phyloP scores from a whole-genome alignment of 2,329 filamentous ascomycete species.

The Pyrenochaeta sp. region DNA sequence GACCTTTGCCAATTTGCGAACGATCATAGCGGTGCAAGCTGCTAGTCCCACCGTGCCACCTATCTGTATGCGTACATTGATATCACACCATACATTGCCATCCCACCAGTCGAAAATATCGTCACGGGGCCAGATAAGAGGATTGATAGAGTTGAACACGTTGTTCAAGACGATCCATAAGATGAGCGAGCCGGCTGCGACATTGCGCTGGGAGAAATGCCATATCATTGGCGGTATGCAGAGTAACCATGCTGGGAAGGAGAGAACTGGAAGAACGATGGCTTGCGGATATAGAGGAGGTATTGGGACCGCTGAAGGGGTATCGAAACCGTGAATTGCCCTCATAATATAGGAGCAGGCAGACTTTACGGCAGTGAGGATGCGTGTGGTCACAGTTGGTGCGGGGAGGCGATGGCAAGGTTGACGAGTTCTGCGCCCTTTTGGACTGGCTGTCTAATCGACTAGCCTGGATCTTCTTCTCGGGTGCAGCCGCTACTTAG shows the following conservation, averaged over 20 bases:
- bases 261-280: constrained; percentile 58
- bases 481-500: neutral
- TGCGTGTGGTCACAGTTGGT: too few relatives aligned
- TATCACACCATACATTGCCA: constrained; percentile 69
- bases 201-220: constrained; percentile 68
- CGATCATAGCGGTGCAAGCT: constrained; percentile 65
- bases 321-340: neutral
- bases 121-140: constrained; percentile 70
- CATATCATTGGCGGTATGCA: constrained; percentile 66
- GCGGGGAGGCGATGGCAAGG: too few relatives aligned
- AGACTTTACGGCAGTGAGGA: too few relatives aligned
- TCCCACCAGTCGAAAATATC: constrained; percentile 64
- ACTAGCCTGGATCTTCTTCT: neutral
- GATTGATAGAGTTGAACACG: constrained; percentile 67
- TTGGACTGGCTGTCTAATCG: neutral
- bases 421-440: too few relatives aligned
- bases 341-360: neutral
- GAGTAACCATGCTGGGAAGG: constrained; percentile 60
- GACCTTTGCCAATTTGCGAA: constrained; percentile 66
- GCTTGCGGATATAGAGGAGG: constrained; percentile 43
- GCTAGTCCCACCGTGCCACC: constrained; percentile 62
- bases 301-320: neutral
- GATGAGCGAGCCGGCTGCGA: constrained; percentile 66
- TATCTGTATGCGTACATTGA: constrained; percentile 67
- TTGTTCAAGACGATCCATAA: constrained; percentile 66